Percentiles rank a stretch among this genome's conserved stretches.
These are phyloP conservation scores for Sordaria brevicollis DNA, from an alignment of 495 filamentous ascomycete genomes.

Conservation along the genomic window DNA sequence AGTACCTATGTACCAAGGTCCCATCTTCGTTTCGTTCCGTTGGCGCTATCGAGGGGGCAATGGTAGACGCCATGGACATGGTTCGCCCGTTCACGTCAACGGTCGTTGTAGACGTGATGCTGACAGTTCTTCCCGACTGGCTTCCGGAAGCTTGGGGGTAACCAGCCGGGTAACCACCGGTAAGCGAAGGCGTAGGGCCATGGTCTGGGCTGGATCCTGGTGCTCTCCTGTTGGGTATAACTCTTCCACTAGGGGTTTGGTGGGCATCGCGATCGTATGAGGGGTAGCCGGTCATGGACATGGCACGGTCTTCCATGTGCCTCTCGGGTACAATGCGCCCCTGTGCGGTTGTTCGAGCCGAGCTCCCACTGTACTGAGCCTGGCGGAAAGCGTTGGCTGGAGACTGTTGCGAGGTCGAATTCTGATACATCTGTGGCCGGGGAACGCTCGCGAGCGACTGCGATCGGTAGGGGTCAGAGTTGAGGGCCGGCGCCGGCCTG, in stretches of 20 bases:
- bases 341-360: slow-evolving; percentile 73
- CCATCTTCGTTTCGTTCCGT: slow-evolving; percentile 26
- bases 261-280: slow-evolving; percentile 61
- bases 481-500: slow-evolving; percentile 57
- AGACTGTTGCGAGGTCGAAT: slow-evolving; percentile 53
- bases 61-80: slow-evolving; percentile 80
- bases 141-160: slow-evolving; percentile 26
- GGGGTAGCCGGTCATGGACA: slow-evolving; percentile 87
- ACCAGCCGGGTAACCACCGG: slow-evolving; percentile 10
- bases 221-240: slow-evolving; percentile 58
- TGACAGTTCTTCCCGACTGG: slow-evolving; percentile 36
- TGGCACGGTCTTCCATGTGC: slow-evolving; percentile 74
- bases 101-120: slow-evolving; percentile 37
- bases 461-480: slow-evolving; percentile 76
- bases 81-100: slow-evolving; percentile 38
- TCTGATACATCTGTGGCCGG: slow-evolving; percentile 55
- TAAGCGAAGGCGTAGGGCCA: neutral
- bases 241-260: slow-evolving; percentile 83
- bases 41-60: slow-evolving; percentile 30
- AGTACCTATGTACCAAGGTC: slow-evolving; percentile 33
- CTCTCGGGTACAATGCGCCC: slow-evolving; percentile 85
- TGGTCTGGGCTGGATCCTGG: slow-evolving; percentile 22
- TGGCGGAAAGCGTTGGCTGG: slow-evolving; percentile 68
- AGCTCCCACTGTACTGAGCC: slow-evolving; percentile 52
- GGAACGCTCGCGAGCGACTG: slow-evolving; percentile 76